Evolutionary conservation across 169 alveolate genomes (phyloP), one percentile per base, ranked within the genome.

Genomic region (Condylostoma magnum): DNA sequence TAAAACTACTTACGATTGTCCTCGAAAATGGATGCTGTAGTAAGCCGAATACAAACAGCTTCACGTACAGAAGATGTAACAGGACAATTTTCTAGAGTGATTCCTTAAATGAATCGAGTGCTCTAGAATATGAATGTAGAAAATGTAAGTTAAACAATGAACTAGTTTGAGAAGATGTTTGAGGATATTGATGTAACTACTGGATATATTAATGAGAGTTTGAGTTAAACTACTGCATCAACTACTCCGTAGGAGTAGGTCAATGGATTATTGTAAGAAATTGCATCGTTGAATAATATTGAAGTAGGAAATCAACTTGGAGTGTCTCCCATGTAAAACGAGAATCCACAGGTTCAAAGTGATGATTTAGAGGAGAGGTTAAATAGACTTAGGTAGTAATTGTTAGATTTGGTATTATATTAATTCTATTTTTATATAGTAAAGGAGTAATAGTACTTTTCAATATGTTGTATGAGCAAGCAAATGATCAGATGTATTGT

Each of bases 141-240:
- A 33, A 54, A 80, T 47, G 80, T 86, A 25, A 69, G 71, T 48
- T 69, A 83, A 53, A 67, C 86, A 25, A 86, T 90, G 88, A 86
- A 76, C 31, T 50, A 82, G 2, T 90, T 90, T 56, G 91, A 86
- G 54, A 90, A 77, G 30, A 76, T 84, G 57, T 90, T 90, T 60
- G 93, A 90, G 55, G 89, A 90, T 46, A 60, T 90, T 57, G 95
- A 85, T 43, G 92, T 85, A 18, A 69, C 80, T 18, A 43, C 81
- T 69, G 82, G 77, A 15, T 69, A 73, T 76, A 58, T 80, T 55
- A 77, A 69, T 67, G 92, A 82, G 5, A 84, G 77, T 44, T 53
- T 85, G 60, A 82, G 77, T 54, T 57, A 72, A 63, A 72, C 83
- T n/a, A 75, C 71, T 10, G 77, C 77, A 3, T 77, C 83, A 12